Evolutionary conservation across 1,284 basidiomycete genomes (phyloP).

Genomic region (Cerrena zonata): DNA sequence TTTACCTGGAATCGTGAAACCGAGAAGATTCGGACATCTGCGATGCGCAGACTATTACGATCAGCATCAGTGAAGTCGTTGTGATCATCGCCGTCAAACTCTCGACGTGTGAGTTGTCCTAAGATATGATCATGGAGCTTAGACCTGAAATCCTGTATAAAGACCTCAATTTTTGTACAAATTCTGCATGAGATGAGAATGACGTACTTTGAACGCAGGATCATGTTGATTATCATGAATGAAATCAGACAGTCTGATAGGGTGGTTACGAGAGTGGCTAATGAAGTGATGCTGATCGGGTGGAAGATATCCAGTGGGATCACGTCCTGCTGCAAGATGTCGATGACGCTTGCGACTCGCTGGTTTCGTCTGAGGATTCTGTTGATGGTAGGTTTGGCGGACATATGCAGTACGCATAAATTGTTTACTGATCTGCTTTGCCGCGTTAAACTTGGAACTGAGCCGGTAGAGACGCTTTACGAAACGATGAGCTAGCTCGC

Average conservation of each 20-base stretch:
- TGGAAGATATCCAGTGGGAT: neutral
- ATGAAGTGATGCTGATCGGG: neutral
- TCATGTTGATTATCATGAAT: conserved; percentile 11
- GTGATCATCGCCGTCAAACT: conserved; percentile 1
- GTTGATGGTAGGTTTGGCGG: too few species aligned
- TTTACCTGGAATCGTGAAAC: conserved; percentile 31
- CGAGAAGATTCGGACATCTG: conserved; percentile 25
- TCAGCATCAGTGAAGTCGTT: neutral
- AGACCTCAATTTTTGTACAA: neutral
- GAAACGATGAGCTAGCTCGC: conserved; percentile 29
- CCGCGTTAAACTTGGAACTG: conserved; percentile 23
- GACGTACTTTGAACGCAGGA: conserved; percentile 16
- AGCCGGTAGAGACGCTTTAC: conserved; percentile 30
- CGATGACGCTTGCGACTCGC: neutral
- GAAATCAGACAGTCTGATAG: conserved; percentile 3
- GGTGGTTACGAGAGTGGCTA: neutral
- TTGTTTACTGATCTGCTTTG: neutral
- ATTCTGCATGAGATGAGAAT: neutral
- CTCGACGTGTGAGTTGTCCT: conserved; percentile 3
- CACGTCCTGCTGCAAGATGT: neutral
- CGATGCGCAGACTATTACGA: conserved; percentile 3
- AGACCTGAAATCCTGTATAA: conserved; percentile 17
- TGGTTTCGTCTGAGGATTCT: too few species aligned
- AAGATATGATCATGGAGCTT: conserved; percentile 18
- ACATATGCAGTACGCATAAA: neutral